Conservation (phyloP, 805 yeast genomes). For the Debaryomyces hansenii region DNA sequence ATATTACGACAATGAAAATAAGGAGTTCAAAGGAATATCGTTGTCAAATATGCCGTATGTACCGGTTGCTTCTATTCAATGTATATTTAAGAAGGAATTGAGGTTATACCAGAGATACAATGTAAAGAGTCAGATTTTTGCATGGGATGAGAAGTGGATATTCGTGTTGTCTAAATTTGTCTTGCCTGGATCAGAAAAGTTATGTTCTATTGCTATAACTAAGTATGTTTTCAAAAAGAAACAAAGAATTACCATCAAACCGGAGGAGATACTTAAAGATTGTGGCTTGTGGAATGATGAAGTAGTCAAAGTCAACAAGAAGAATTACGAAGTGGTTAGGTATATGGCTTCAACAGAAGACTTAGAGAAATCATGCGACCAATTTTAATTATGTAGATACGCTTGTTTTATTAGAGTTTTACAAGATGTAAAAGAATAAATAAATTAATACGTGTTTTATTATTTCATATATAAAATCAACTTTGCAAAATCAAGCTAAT, state of each 20-base stretch:
- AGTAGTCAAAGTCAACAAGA: conserved; percentile 40
- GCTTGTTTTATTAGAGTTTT: background rate
- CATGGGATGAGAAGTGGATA: conserved; percentile 90
- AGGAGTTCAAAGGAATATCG: conserved; percentile 26
- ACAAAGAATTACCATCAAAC: conserved; percentile 73
- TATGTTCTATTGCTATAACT: conserved; percentile 63
- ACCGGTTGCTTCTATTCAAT: conserved; percentile 75
- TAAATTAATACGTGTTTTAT: background rate
- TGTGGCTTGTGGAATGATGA: conserved; percentile 58
- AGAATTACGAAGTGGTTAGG: conserved; percentile 41
- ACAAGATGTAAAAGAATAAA: too few species aligned
- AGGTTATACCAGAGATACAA: conserved; percentile 60
- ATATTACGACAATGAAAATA: conserved; percentile 38
- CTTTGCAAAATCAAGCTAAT: conserved; percentile 46
- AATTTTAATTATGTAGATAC: background rate
- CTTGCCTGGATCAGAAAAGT: conserved; percentile 27
- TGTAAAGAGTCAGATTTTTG: conserved; percentile 58
- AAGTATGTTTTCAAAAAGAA: conserved; percentile 76
- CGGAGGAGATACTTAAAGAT: conserved; percentile 54
- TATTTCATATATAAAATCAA: background rate
- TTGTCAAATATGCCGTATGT: conserved; percentile 53
- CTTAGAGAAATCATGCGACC: conserved; percentile 22
- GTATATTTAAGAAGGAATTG: conserved; percentile 72
- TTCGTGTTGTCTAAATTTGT: conserved; percentile 67
- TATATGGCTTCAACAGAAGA: conserved; percentile 34